A percentile compares a stretch with the other conserved stretches of the same genome.
phyloP scores from a whole-genome alignment of 108 stramenopile species.

The Mayamaea pseudoterrestris region DNA sequence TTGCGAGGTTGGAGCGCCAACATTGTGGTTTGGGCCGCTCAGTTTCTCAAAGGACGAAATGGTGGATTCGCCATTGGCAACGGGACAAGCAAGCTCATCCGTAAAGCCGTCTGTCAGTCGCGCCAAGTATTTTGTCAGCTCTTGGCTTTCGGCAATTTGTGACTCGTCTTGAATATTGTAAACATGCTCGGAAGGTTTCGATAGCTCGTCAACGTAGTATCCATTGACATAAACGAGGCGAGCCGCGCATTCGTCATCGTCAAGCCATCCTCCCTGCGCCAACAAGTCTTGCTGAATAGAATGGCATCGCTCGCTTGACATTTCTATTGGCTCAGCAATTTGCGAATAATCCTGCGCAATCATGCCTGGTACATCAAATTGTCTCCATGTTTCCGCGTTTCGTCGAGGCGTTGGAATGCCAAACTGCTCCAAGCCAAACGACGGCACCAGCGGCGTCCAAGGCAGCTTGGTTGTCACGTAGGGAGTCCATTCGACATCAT shows the following conservation, averaged over 20 bases:
- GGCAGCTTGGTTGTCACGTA: slow-evolving; percentile 56
- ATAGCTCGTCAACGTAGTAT: slow-evolving; percentile 54
- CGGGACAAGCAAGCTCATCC: slow-evolving; percentile 68
- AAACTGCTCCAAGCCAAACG: slow-evolving; percentile 75
- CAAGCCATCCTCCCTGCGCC: slow-evolving; percentile 55
- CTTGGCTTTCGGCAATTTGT: slow-evolving; percentile 16
- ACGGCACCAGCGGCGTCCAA: slow-evolving; percentile 63
- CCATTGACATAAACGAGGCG: slow-evolving; percentile 84
- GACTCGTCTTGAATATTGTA: slow-evolving; percentile 34
- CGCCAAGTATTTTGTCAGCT: slow-evolving; percentile 24
- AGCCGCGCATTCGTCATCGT: slow-evolving; percentile 53
- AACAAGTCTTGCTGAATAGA: slow-evolving; percentile 15
- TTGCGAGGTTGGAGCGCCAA: slow-evolving; percentile 71
- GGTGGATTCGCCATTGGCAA: slow-evolving; percentile 30
- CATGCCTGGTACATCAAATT: slow-evolving; percentile 75
- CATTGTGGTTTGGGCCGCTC: slow-evolving; percentile 64
- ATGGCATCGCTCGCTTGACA: not conserved
- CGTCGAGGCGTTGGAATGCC: slow-evolving; percentile 64
- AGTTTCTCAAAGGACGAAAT: slow-evolving; percentile 46
- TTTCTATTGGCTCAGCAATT: slow-evolving; percentile 24
- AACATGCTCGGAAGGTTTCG: slow-evolving; percentile 40
- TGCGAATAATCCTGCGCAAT: slow-evolving; percentile 56
- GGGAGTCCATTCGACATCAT: slow-evolving; percentile 74
- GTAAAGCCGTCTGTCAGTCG: slow-evolving; percentile 83
- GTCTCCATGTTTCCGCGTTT: slow-evolving; percentile 79